These are phyloP conservation scores for Davidsoniella neocaledoniae DNA, from an alignment of 2,329 filamentous ascomycete genomes.

Conservation along the genomic window DNA sequence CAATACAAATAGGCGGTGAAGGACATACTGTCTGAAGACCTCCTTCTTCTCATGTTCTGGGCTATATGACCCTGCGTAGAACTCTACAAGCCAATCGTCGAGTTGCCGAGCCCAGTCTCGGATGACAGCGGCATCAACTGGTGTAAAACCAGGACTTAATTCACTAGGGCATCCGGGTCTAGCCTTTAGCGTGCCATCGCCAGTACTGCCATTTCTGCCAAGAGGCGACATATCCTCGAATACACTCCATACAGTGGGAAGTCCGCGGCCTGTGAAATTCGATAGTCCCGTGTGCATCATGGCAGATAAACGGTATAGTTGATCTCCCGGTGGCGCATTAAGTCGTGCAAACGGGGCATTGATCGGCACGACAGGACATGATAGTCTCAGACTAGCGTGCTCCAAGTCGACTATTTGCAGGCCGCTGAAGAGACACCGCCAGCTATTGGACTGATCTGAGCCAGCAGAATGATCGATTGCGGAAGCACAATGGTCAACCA, in stretches of 20 bases:
- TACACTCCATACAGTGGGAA: constrained; percentile 28
- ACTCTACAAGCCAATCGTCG: constrained; percentile 26
- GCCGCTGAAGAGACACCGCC: constrained; percentile 24
- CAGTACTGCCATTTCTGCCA: no score
- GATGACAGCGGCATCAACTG: constrained; percentile 25
- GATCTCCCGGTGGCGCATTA: constrained; percentile 23
- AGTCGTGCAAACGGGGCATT: constrained; percentile 23
- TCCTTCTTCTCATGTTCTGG: constrained; percentile 1
- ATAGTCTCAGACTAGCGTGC: constrained; percentile 26
- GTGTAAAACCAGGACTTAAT: constrained; percentile 25
- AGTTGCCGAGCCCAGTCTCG: constrained; percentile 26
- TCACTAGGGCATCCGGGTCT: constrained; percentile 25
- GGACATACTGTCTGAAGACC: constrained; percentile 20
- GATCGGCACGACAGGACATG: constrained; percentile 25
- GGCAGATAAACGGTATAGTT: constrained; percentile 24
- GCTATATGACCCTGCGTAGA: constrained; percentile 16
- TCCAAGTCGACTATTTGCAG: constrained; percentile 27
- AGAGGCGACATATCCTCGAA: constrained; percentile 14
- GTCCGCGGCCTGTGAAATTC: constrained; percentile 25
- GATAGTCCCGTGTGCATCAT: constrained; percentile 29
- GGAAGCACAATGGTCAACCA: constrained; percentile 25
- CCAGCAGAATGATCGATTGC: constrained; percentile 17
- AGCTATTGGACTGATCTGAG: constrained; percentile 20
- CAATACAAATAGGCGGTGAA: constrained; percentile 25
- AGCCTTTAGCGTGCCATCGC: constrained; percentile 13